phyloP scores from a whole-genome alignment of 2,329 filamentous ascomycete species.

The Ophiosphaerella korrae region DNA sequence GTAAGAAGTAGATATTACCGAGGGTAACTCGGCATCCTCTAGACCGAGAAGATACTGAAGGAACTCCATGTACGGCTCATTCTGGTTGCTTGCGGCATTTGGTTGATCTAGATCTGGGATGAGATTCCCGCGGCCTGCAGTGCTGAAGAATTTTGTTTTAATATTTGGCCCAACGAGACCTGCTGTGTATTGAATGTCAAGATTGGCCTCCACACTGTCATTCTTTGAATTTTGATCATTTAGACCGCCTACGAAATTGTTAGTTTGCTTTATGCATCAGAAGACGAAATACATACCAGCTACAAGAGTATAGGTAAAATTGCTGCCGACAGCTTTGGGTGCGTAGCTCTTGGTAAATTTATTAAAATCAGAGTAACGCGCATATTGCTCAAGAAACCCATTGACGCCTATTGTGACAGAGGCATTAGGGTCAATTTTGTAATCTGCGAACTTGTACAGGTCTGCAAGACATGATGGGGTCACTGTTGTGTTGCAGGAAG shows the following conservation, averaged over 20 bases:
- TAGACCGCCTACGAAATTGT: slow-evolving; percentile 28
- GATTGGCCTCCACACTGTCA: slow-evolving; percentile 56
- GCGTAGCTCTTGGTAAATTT: slow-evolving; percentile 49
- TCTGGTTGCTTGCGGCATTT: slow-evolving; percentile 47
- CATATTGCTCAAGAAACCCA: slow-evolving; percentile 57
- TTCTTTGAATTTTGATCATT: slow-evolving; percentile 42
- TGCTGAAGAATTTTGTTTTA: slow-evolving; percentile 55
- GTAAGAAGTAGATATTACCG: slow-evolving; percentile 47
- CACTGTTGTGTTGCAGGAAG: slow-evolving; percentile 51
- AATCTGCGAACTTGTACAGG: slow-evolving; percentile 52
- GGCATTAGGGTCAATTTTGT: slow-evolving; percentile 46
- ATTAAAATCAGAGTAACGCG: slow-evolving; percentile 53
- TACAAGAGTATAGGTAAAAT: slow-evolving; percentile 52
- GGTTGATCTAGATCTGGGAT: slow-evolving; percentile 57
- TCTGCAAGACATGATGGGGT: slow-evolving; percentile 55
- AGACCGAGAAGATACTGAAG: slow-evolving; percentile 44
- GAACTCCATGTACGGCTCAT: slow-evolving; percentile 55
- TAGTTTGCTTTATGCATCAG: not conserved
- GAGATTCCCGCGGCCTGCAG: slow-evolving; percentile 52
- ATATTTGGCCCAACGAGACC: slow-evolving; percentile 50
- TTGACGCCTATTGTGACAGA: slow-evolving; percentile 50
- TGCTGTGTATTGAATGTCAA: slow-evolving; percentile 57
- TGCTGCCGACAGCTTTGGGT: slow-evolving; percentile 49
- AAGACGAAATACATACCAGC: slow-evolving; percentile 45
- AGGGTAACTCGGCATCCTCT: slow-evolving; percentile 42